Conservation (phyloP, 1,284 basidiomycete species). For the Marasmius fiardii region DNA sequence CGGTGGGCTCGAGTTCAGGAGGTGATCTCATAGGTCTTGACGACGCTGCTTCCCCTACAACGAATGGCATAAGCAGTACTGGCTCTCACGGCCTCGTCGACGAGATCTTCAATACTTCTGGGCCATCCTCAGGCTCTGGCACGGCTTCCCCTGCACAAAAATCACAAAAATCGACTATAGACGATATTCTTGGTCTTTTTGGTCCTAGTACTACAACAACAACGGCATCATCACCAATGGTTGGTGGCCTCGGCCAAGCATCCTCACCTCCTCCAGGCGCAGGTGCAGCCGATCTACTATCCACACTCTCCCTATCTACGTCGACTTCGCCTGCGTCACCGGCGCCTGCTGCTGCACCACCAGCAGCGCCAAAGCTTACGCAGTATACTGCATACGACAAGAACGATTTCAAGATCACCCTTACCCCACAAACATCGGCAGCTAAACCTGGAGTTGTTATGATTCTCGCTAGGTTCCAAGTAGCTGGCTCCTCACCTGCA, state of each 20-base stretch:
- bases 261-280: constrained; percentile 14
- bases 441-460: constrained; percentile 85
- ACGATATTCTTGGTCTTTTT: constrained; percentile 93
- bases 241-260: constrained; percentile 23
- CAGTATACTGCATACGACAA: constrained; percentile 90
- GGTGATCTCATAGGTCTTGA: constrained; percentile 82
- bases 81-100: constrained; percentile 77
- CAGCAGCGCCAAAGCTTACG: constrained; percentile 43
- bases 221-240: constrained; percentile 28
- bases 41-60: constrained; percentile 36
- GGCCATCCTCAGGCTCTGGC: constrained; percentile 36
- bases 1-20: constrained; percentile 81
- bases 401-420: constrained; percentile 84
- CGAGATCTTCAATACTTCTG: constrained; percentile 82
- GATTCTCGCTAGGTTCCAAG: constrained; percentile 87
- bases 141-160: constrained; percentile 38
- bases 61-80: constrained; percentile 39
- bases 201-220: constrained; percentile 42
- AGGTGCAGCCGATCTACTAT: constrained; percentile 4
- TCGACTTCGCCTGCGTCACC: constrained; percentile 21
- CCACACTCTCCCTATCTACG: constrained; percentile 32
- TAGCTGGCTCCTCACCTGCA: constrained; percentile 49
- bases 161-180: constrained; percentile 60
- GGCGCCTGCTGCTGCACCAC: constrained; percentile 24
- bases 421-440: constrained; percentile 83